A percentile compares a stretch with the other conserved stretches of the same genome.
These are phyloP conservation scores for Decorospora gaudefroyi DNA, from an alignment of 2,329 filamentous ascomycete species.

Conservation along the genomic window DNA sequence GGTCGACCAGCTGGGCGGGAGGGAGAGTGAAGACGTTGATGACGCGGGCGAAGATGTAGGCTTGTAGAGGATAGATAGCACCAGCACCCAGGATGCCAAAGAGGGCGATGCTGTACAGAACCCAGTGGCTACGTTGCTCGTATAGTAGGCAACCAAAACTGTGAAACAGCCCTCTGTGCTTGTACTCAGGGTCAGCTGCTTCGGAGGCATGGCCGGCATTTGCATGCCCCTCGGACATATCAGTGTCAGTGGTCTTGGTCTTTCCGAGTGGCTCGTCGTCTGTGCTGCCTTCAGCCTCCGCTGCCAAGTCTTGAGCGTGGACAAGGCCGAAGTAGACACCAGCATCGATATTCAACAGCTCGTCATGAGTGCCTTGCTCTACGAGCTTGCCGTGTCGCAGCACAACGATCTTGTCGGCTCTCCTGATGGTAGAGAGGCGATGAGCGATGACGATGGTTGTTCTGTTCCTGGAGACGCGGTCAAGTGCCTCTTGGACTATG, in stretches of 20 bases:
- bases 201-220: conserved; percentile 6
- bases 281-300: conserved; percentile 26
- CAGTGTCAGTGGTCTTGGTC: conserved; percentile 22
- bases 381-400: conserved; percentile 70
- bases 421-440: conserved; percentile 73
- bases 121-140: conserved; percentile 44
- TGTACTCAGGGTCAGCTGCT: conserved; percentile 34
- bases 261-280: conserved; percentile 24
- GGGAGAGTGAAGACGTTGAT: conserved; percentile 46
- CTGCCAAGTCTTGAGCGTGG: conserved; percentile 48
- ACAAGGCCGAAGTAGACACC: conserved; percentile 72
- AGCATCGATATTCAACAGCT: conserved; percentile 63
- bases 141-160: conserved; percentile 43
- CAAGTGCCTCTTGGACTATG: conserved; percentile 62
- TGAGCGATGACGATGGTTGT: conserved; percentile 82
- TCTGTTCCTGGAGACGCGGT: conserved; percentile 63
- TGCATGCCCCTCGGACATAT: conserved; percentile 13
- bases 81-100: conserved; percentile 41
- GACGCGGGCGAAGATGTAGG: conserved; percentile 47
- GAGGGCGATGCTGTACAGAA: conserved; percentile 38
- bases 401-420: conserved; percentile 79
- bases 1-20: conserved; percentile 30
- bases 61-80: conserved; percentile 47
- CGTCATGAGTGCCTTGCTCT: conserved; percentile 76
- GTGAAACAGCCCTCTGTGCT: conserved; percentile 34